Conservation (phyloP, 2,329 filamentous ascomycete species). For the Ploettnerulaceae sp. region DNA sequence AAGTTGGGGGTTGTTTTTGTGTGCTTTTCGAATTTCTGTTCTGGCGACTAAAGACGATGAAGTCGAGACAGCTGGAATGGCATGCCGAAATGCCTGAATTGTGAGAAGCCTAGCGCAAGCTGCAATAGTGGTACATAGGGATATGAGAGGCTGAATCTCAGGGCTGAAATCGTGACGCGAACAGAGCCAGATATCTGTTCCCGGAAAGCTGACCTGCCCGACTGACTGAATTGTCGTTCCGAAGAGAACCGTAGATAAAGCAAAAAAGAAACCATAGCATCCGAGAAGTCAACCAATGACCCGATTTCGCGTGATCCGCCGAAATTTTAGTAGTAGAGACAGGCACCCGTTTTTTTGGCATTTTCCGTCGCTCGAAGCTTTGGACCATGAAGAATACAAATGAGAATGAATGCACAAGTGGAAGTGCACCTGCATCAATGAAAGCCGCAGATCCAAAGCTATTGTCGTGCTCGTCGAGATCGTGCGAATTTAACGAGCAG, state of each 20-base stretch:
- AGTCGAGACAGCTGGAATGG: conserved; percentile 31
- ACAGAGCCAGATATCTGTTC: conserved; percentile 33
- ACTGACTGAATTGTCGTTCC: conserved; percentile 33
- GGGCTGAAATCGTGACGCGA: conserved; percentile 29
- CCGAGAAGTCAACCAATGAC: conserved; percentile 29
- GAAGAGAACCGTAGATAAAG: conserved; percentile 31
- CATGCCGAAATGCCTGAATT: conserved; percentile 27
- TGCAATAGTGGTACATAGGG: conserved; percentile 36
- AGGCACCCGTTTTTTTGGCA: conserved; percentile 30
- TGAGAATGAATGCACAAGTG: conserved; percentile 31
- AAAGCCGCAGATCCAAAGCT: conserved; percentile 36
- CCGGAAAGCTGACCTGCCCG: conserved; percentile 32
- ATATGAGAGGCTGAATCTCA: conserved; percentile 34
- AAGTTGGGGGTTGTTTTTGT: conserved; percentile 28
- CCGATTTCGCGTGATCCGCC: conserved; percentile 30
- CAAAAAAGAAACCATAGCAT: conserved; percentile 34
- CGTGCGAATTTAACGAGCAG: conserved; percentile 36
- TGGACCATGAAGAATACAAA: conserved; percentile 34
- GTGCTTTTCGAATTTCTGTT: conserved; percentile 32
- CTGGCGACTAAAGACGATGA: conserved; percentile 35
- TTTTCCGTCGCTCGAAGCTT: conserved; percentile 34
- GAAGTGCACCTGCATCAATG: conserved; percentile 35
- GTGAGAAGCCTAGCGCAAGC: conserved; percentile 32
- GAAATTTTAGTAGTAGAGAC: conserved; percentile 27
- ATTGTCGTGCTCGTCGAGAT: conserved; percentile 31